Conservation (phyloP, 805 yeast genomes). For the Saturnispora mendoncae region DNA sequence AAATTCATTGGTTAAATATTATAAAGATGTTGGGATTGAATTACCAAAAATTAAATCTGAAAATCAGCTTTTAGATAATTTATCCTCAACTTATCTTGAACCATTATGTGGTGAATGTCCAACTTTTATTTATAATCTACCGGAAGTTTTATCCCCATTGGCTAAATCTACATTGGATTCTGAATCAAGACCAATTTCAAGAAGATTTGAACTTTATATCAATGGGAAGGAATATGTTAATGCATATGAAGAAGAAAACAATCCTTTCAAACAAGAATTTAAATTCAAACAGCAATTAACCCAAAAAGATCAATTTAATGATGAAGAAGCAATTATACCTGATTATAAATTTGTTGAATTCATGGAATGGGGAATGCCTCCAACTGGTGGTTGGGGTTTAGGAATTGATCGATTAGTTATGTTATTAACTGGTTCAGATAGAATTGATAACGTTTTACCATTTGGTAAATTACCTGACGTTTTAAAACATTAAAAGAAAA, state of each 20-base stretch:
- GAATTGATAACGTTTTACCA: conserved; percentile 68
- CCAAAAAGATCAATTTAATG: conserved; percentile 40
- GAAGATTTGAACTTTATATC: conserved; percentile 79
- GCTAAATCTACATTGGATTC: conserved; percentile 51
- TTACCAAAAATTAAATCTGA: conserved; percentile 38
- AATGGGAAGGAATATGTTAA: conserved; percentile 75
- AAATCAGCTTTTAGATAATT: conserved; percentile 29
- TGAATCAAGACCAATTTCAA: conserved; percentile 32
- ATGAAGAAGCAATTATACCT: conserved; percentile 56
- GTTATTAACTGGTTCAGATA: conserved; percentile 53
- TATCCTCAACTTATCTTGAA: conserved; percentile 45
- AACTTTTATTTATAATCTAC: conserved; percentile 72
- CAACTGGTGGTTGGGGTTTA: conserved; percentile 97
- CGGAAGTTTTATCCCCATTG: conserved; percentile 76
- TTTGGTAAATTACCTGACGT: conserved; percentile 74
- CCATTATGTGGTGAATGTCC: conserved; percentile 52
- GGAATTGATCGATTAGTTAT: conserved; percentile 86
- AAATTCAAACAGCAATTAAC: conserved; percentile 57
- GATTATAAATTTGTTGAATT: conserved; percentile 64
- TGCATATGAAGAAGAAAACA: conserved; percentile 95
- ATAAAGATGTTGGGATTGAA: conserved; percentile 28
- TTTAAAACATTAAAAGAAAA: conserved; percentile 37
- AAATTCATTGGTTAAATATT: conserved; percentile 35
- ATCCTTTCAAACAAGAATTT: conserved; percentile 58
- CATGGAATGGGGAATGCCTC: conserved; percentile 93